Evolutionary conservation across 179 eudicot genomes (phyloP).

Genomic region (Corrigiola litoralis): DNA sequence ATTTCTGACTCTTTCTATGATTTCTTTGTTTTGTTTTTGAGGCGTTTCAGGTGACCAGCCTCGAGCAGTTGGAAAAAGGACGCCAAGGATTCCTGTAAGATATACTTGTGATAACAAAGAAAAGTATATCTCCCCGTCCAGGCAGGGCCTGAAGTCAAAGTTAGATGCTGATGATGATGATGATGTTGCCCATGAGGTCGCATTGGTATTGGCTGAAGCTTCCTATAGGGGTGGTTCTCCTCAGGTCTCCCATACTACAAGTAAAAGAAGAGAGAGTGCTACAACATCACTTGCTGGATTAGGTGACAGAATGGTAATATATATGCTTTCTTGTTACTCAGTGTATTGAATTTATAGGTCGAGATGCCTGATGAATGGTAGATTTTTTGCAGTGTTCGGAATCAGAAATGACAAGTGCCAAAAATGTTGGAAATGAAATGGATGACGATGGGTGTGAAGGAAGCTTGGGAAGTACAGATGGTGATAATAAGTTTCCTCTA

Average conservation of each 20-base stretch:
- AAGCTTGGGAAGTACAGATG: conserved; percentile 75
- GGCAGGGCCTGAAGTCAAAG: conserved; percentile 59
- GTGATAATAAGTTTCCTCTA: conserved; percentile 53
- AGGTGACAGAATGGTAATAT: conserved; percentile 52
- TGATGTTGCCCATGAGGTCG: conserved; percentile 84
- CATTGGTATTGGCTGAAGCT: conserved; percentile 88
- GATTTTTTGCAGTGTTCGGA: conserved; percentile 42
- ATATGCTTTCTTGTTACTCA: neutral
- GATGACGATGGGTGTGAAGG: conserved; percentile 78
- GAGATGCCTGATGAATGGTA: conserved; percentile 18
- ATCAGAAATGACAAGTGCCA: conserved; percentile 52
- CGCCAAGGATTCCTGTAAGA: conserved; percentile 90
- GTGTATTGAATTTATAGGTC: neutral
- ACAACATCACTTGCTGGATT: conserved; percentile 36
- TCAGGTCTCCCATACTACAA: conserved; percentile 74
- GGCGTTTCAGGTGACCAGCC: conserved; percentile 57
- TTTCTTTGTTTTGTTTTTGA: conserved; percentile 17
- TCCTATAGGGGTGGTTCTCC: conserved; percentile 98
- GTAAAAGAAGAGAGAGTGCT: conserved; percentile 39
- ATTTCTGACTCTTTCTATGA: conserved; percentile 1
- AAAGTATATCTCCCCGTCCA: conserved; percentile 54
- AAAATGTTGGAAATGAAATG: conserved; percentile 46
- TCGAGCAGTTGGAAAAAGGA: conserved; percentile 95
- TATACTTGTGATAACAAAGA: conserved; percentile 57
- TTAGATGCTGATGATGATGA: conserved; percentile 56